Evolutionary conservation across 257 asterid species (phyloP).

Genomic region (Knoxia roxburghii): DNA sequence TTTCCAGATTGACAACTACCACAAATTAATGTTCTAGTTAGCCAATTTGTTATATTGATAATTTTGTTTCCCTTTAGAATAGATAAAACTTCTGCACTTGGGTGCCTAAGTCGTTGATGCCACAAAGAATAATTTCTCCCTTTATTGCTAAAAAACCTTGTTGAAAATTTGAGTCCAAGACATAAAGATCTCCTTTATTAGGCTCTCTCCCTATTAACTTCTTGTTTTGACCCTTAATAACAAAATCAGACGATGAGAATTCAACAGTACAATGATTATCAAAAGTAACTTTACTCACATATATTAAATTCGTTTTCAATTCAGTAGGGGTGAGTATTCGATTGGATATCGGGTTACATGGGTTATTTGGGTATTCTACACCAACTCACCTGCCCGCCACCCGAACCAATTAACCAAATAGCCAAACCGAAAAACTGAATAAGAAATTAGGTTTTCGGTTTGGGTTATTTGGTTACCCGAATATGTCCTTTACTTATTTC

Average conservation of each 20-base stretch:
- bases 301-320: not conserved
- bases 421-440: too few species aligned
- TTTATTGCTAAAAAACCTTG: not conserved
- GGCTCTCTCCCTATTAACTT: not conserved
- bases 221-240: not conserved
- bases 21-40: not conserved
- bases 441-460: too few species aligned
- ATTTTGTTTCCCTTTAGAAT: not conserved
- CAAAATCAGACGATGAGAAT: not conserved
- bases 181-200: not conserved
- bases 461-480: too few species aligned
- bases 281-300: not conserved
- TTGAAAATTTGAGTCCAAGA: not conserved
- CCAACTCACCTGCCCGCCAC: too few species aligned
- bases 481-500: too few species aligned
- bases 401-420: too few species aligned
- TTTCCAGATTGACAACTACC: conserved; percentile 1
- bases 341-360: too few species aligned
- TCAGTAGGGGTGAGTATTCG: too few species aligned
- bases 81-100: conserved; percentile 4
- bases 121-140: not conserved
- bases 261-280: not conserved
- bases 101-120: not conserved
- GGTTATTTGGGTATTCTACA: too few species aligned
- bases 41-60: conserved; percentile 1